These are phyloP conservation scores for Schizophyllum amplum DNA, from an alignment of 1,284 basidiomycete species.

Conservation along the genomic window DNA sequence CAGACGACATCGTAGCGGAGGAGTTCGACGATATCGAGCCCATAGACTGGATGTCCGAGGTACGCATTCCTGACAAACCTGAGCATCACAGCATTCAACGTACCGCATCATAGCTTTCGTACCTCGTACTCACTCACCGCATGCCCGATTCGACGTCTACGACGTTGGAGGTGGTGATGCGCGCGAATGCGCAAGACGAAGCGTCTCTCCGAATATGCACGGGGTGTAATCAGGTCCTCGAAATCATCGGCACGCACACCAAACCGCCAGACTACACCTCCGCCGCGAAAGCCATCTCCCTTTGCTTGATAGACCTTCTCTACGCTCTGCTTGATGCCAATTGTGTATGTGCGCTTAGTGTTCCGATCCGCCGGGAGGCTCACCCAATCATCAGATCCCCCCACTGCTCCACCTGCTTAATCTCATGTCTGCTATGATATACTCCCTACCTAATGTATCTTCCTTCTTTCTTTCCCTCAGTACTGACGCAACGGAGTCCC, in stretches of 20 bases:
- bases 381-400: slow-evolving; percentile 26
- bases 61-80: slow-evolving; percentile 20
- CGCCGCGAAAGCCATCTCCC: slow-evolving; percentile 24
- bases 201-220: slow-evolving; percentile 28
- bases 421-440: slow-evolving; percentile 37
- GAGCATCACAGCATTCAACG: not conserved
- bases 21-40: slow-evolving; percentile 26
- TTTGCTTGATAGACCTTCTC: slow-evolving; percentile 30
- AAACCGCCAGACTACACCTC: slow-evolving; percentile 25
- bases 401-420: slow-evolving; percentile 44
- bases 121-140: slow-evolving; percentile 50
- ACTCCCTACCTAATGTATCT: slow-evolving; percentile 42
- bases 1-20: slow-evolving; percentile 18
- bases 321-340: slow-evolving; percentile 25
- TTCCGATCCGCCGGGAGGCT: not conserved
- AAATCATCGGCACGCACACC: slow-evolving; percentile 36
- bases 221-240: slow-evolving; percentile 37
- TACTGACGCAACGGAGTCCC: not conserved
- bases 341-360: slow-evolving; percentile 29
- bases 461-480: slow-evolving; percentile 29
- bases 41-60: slow-evolving; percentile 49
- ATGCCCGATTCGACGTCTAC: slow-evolving; percentile 26
- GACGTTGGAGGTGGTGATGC: slow-evolving; percentile 52
- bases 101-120: slow-evolving; percentile 44
- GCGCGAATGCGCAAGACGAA: slow-evolving; percentile 19